A percentile compares a stretch with the other conserved stretches of the same genome.
These are phyloP conservation scores for Solanum tacnaense DNA, from an alignment of 257 asterid species.

Conservation along the genomic window DNA sequence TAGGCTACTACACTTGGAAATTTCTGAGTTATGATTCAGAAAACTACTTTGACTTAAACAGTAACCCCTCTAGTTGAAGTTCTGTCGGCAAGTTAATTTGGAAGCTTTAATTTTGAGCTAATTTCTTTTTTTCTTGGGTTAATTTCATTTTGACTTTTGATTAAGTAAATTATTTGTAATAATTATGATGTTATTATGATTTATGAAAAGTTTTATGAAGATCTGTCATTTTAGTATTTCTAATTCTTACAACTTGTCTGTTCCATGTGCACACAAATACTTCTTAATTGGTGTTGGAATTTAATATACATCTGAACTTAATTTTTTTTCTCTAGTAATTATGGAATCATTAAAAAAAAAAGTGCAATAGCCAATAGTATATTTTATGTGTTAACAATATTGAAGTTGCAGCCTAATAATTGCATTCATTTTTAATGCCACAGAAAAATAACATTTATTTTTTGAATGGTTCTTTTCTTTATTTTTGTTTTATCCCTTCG, in stretches of 20 bases:
- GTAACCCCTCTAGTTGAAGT: neutral
- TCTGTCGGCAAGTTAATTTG: neutral
- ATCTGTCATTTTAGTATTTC: neutral
- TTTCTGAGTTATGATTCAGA: neutral
- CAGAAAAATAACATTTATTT: neutral
- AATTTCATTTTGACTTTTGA: neutral
- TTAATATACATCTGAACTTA: neutral
- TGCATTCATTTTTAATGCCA: neutral
- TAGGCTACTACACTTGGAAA: neutral
- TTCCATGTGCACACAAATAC: neutral
- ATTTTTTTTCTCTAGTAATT: neutral
- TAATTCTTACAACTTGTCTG: neutral
- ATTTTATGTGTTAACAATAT: neutral
- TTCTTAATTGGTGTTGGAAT: neutral
- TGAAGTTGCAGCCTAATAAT: neutral
- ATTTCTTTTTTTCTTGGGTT: neutral
- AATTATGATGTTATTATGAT: neutral
- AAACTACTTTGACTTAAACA: neutral
- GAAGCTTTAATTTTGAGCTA: neutral
- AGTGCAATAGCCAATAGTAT: neutral
- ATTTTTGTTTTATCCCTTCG: neutral
- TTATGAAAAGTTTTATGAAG: neutral
- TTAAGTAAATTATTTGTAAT: neutral
- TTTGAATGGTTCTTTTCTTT: no score
- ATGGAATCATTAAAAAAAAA: neutral